These are phyloP conservation scores for Russula griseocarnosa DNA, from an alignment of 768 basidiomycete genomes.

Conservation along the genomic window DNA sequence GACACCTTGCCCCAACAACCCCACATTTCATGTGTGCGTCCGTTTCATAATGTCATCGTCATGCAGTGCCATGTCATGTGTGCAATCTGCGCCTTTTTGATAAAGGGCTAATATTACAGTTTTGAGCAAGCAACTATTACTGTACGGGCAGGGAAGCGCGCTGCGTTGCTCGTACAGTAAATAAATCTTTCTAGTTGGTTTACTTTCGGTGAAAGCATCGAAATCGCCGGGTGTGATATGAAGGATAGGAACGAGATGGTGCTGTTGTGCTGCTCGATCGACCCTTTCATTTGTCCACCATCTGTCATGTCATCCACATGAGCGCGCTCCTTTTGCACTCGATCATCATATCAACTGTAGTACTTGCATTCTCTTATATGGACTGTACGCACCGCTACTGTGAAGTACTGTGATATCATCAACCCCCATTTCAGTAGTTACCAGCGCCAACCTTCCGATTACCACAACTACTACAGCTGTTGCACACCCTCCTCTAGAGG, in stretches of 20 bases:
- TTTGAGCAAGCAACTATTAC: too few relatives aligned
- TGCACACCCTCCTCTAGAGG: background rate
- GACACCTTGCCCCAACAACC: background rate
- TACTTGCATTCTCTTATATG: background rate
- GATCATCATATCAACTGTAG: background rate
- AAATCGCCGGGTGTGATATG: background rate
- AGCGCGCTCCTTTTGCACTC: too few relatives aligned
- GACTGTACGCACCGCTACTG: background rate
- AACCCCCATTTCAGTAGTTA: background rate
- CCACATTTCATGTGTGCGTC: background rate
- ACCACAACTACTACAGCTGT: background rate
- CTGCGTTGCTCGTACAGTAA: background rate
- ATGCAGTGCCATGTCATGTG: conserved; percentile 4
- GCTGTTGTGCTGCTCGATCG: background rate
- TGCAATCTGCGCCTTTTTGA: background rate
- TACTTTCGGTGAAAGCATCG: background rate
- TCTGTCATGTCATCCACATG: background rate
- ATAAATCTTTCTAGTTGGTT: background rate
- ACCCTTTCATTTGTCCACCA: background rate
- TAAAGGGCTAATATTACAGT: too few relatives aligned
- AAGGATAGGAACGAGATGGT: background rate
- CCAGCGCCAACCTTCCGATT: background rate
- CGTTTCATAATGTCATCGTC: background rate
- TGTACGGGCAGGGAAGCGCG: too few relatives aligned
- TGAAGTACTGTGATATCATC: background rate